A percentile compares a stretch with the other conserved stretches of the same genome.
Evolutionary conservation across 2,329 filamentous ascomycete genomes (phyloP).

Genomic region (Paraconiothyrium brasiliense): DNA sequence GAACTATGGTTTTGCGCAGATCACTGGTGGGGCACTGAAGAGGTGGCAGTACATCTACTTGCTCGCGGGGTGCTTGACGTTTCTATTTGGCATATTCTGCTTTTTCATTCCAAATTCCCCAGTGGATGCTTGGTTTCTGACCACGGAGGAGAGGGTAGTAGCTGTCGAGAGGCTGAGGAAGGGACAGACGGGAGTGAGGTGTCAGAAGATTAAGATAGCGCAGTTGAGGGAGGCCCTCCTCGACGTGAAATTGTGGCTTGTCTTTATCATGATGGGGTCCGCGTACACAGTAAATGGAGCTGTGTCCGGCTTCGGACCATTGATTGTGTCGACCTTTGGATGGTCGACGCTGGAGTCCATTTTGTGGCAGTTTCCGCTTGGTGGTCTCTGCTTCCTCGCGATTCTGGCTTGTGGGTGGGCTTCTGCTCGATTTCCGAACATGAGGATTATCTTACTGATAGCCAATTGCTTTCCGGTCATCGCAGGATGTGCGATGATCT

Average conservation of each 20-base stretch:
- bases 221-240: conserved; percentile 60
- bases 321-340: conserved; percentile 54
- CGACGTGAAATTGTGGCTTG: conserved; percentile 55
- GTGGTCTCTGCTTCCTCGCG: conserved; percentile 71
- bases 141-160: conserved; percentile 67
- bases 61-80: conserved; percentile 65
- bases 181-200: conserved; percentile 62
- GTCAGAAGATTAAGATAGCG: conserved; percentile 62
- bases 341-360: conserved; percentile 51
- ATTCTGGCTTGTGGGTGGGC: conserved; percentile 74
- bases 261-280: conserved; percentile 51
- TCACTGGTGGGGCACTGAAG: conserved; percentile 49
- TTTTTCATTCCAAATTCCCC: conserved; percentile 73
- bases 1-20: conserved; percentile 52
- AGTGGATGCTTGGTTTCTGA: conserved; percentile 74
- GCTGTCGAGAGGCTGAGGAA: conserved; percentile 56
- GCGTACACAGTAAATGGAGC: conserved; percentile 68
- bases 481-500: conserved; percentile 77
- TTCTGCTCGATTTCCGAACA: conserved; percentile 67
- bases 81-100: conserved; percentile 71
- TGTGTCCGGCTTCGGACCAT: conserved; percentile 50
- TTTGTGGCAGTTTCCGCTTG: conserved; percentile 76
- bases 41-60: conserved; percentile 75
- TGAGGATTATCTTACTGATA: conserved; percentile 71
- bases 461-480: conserved; percentile 77